phyloP scores from a whole-genome alignment of 345 rosid species.

The Populus tremula region DNA sequence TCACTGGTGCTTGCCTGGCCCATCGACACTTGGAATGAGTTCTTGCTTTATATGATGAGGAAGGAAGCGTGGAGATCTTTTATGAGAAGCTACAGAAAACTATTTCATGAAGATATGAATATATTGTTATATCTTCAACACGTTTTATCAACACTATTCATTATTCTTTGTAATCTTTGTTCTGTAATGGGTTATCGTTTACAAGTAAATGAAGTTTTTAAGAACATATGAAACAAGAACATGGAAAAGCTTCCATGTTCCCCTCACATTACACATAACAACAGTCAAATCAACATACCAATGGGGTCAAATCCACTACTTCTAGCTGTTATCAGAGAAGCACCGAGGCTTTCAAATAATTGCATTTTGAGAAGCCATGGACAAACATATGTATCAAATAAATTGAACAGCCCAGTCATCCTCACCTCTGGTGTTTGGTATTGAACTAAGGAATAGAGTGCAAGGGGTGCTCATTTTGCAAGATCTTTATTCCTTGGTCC shows the following conservation, averaged over 20 bases:
- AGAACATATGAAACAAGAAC: neutral
- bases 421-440: neutral
- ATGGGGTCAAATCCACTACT: no score
- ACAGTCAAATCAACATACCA: neutral
- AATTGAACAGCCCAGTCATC: neutral
- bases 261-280: neutral
- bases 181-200: neutral
- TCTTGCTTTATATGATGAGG: conserved; percentile 53
- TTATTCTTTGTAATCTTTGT: neutral
- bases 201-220: neutral
- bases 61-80: conserved; percentile 18
- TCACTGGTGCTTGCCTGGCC: conserved; percentile 91
- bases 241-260: neutral
- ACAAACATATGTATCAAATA: neutral
- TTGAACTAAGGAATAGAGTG: neutral
- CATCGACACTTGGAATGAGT: conserved; percentile 67
- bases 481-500: no score
- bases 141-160: neutral
- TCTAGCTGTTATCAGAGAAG: neutral
- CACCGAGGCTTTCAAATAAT: neutral
- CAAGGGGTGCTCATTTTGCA: neutral
- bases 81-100: conserved; percentile 7
- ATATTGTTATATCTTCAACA: neutral
- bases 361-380: neutral
- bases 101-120: neutral